phyloP scores from a whole-genome alignment of 2,329 filamentous ascomycete species.

The Chalaropsis ovoidea region DNA sequence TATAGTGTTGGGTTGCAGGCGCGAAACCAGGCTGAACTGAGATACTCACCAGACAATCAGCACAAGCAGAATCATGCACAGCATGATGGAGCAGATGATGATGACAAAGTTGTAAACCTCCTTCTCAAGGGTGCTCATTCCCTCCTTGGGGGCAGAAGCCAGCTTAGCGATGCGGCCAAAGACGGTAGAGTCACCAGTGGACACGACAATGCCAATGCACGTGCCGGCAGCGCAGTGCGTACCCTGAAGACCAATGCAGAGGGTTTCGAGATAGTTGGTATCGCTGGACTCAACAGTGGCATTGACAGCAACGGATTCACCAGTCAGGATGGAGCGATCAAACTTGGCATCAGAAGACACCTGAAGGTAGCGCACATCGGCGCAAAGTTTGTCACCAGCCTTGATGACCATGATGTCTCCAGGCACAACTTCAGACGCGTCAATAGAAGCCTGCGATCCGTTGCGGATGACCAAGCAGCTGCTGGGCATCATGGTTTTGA shows the following conservation, averaged over 20 bases:
- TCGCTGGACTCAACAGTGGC: constrained; percentile 62
- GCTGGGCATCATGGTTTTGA: constrained; percentile 70
- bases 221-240: constrained; percentile 94
- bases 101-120: constrained; percentile 96
- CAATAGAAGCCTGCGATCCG: constrained; percentile 62
- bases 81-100: constrained; percentile 60
- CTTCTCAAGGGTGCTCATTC: constrained; percentile 93
- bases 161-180: constrained; percentile 99
- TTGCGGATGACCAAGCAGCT: constrained; percentile 69
- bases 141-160: constrained; percentile 94
- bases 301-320: constrained; percentile 55
- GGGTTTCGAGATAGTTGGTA: constrained; percentile 68
- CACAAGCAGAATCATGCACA: constrained; percentile 95
- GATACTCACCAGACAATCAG: constrained; percentile 96
- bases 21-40: constrained; percentile 6
- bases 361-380: constrained; percentile 65
- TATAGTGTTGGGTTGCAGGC: constrained; percentile 37
- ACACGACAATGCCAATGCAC: constrained; percentile 78
- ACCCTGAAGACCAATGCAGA: constrained; percentile 98
- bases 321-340: constrained; percentile 91
- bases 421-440: constrained; percentile 89
- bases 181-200: constrained; percentile 82
- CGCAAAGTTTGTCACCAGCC: constrained; percentile 86
- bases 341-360: constrained; percentile 80
- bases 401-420: constrained; percentile 83